Conservation (phyloP, 2,329 filamentous ascomycete genomes). For the Fusarium lyarnte region DNA sequence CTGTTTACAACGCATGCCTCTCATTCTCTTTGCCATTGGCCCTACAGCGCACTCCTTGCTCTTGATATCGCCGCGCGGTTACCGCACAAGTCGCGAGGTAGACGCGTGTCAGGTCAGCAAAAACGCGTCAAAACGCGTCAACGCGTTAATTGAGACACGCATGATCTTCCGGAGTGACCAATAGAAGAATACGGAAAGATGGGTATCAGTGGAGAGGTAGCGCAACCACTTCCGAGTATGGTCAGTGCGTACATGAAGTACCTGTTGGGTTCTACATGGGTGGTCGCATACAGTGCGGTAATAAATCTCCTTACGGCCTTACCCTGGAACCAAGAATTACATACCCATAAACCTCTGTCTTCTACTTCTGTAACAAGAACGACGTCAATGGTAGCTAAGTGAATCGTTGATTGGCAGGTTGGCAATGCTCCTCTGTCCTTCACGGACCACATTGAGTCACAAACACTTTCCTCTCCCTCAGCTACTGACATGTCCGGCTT, state of each 20-base stretch:
- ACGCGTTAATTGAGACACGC: slow-evolving; percentile 33
- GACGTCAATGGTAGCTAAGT: background rate
- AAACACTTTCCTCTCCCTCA: background rate
- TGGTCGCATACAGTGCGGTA: slow-evolving; percentile 12
- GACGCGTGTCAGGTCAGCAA: slow-evolving; percentile 18
- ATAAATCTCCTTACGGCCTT: background rate
- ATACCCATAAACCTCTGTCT: background rate
- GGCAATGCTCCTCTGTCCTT: background rate
- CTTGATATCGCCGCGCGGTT: slow-evolving; percentile 17
- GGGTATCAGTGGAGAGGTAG: slow-evolving; percentile 20
- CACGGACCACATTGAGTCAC: slow-evolving; percentile 12
- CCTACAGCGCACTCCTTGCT: slow-evolving; percentile 5
- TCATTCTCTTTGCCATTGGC: slow-evolving; percentile 17
- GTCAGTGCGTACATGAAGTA: slow-evolving; percentile 36
- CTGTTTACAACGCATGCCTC: slow-evolving; percentile 10
- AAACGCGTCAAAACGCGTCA: slow-evolving; percentile 20
- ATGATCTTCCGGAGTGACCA: slow-evolving; percentile 5
- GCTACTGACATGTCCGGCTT: background rate
- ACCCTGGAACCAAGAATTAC: background rate
- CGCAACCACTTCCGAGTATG: slow-evolving; percentile 42
- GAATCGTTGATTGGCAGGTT: background rate
- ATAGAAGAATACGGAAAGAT: slow-evolving; percentile 14
- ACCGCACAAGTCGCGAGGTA: slow-evolving; percentile 21
- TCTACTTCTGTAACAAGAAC: background rate
- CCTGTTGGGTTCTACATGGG: slow-evolving; percentile 17